Conservation (phyloP, 2,329 filamentous ascomycete genomes). For the Trichophyton schoenleinii region DNA sequence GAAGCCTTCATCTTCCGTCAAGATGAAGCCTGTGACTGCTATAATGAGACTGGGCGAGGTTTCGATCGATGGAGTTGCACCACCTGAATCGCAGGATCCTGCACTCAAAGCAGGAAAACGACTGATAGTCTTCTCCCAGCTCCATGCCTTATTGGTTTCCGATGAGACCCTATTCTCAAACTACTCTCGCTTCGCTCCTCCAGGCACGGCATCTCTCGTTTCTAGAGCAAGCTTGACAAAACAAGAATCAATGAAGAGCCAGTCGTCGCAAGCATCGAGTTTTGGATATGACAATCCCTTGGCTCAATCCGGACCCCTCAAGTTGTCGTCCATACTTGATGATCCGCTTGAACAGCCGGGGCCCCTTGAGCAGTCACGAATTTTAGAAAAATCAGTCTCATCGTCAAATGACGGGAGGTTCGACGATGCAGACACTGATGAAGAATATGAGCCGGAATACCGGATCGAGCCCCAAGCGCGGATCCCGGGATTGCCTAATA, state of each 20-base stretch:
- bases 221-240: constrained; percentile 17
- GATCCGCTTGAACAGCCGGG: not conserved
- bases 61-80: constrained; percentile 23
- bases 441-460: constrained; percentile 14
- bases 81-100: constrained; percentile 15
- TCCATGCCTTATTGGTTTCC: constrained; percentile 37
- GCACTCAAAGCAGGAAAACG: constrained; percentile 29
- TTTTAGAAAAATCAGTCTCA: constrained; percentile 23
- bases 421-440: constrained; percentile 32
- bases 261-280: constrained; percentile 9
- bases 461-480: not conserved
- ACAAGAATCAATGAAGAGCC: not conserved
- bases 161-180: constrained; percentile 38
- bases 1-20: constrained; percentile 24
- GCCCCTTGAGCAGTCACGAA: not conserved
- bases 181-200: constrained; percentile 27
- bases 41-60: constrained; percentile 26
- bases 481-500: not conserved
- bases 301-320: not conserved
- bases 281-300: not conserved
- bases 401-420: constrained; percentile 28
- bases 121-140: constrained; percentile 32
- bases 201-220: constrained; percentile 16
- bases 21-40: constrained; percentile 26
- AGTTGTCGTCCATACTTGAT: not conserved